A percentile compares a stretch with the other conserved stretches of the same genome.
Evolutionary conservation across 2,329 filamentous ascomycete species (phyloP).

Genomic region (Mariannaea sp.): DNA sequence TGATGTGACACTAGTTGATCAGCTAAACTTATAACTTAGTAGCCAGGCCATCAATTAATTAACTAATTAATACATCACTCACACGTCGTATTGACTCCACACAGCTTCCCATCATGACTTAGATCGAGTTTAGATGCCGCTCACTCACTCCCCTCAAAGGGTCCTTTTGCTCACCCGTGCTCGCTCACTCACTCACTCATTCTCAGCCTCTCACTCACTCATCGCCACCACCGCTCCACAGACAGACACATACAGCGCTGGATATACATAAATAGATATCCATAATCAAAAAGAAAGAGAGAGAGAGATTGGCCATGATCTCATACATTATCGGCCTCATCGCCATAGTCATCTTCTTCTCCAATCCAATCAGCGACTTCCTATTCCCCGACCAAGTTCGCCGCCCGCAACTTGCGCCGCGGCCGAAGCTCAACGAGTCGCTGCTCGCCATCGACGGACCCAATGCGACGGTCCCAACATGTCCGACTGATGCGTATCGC

Average conservation of each 20-base stretch:
- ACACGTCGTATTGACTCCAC: neutral
- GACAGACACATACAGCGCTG: neutral
- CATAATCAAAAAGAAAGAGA: no score
- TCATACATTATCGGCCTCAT: constrained; percentile 51
- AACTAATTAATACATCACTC: no score
- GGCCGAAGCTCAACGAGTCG: constrained; percentile 55
- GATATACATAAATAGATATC: no score
- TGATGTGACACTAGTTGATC: no score
- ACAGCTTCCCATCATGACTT: constrained; percentile 16
- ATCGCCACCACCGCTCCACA: neutral
- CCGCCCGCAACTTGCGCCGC: constrained; percentile 38
- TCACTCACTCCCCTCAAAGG: no score
- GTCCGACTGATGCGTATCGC: constrained; percentile 49
- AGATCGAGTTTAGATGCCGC: neutral
- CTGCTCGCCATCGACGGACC: constrained; percentile 53
- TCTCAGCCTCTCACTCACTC: neutral
- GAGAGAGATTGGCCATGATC: no score
- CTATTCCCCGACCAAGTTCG: constrained; percentile 37
- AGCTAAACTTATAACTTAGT: no score
- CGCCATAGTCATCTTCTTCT: constrained; percentile 50
- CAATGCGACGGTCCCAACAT: constrained; percentile 45
- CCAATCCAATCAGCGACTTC: constrained; percentile 49
- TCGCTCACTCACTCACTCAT: neutral
- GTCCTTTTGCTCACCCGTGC: neutral
- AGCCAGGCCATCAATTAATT: no score